These are phyloP conservation scores for Nemania diffusa DNA, from an alignment of 2,329 filamentous ascomycete genomes.

Conservation along the genomic window DNA sequence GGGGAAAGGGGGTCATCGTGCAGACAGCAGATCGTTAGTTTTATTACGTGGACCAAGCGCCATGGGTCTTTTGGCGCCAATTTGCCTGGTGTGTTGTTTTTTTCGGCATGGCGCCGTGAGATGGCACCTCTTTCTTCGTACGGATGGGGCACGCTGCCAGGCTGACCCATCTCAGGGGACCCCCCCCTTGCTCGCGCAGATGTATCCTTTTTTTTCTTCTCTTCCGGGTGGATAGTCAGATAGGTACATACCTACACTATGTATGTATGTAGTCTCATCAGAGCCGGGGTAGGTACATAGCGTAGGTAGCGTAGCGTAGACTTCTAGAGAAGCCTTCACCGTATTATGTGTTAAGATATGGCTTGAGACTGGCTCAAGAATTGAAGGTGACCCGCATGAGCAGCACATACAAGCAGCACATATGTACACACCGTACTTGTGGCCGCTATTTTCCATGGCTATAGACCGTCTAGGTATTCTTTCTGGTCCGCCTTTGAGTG, in stretches of 20 bases:
- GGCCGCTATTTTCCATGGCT: background rate
- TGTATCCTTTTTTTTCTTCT: slow-evolving; percentile 5
- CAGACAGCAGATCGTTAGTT: slow-evolving; percentile 53
- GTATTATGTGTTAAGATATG: slow-evolving; percentile 13
- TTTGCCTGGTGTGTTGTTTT: slow-evolving; percentile 40
- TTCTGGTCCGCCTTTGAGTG: background rate
- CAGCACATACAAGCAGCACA: slow-evolving; percentile 1
- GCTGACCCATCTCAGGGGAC: slow-evolving; percentile 25
- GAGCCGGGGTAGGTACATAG: slow-evolving; percentile 22
- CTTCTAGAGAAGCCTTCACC: slow-evolving; percentile 29
- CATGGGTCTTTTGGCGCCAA: slow-evolving; percentile 44
- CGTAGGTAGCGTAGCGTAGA: slow-evolving; percentile 1
- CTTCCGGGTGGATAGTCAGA: slow-evolving; percentile 3
- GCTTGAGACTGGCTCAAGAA: slow-evolving; percentile 3
- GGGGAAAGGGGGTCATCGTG: slow-evolving; percentile 51
- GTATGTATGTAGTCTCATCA: slow-evolving; percentile 23
- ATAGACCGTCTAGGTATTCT: too few species aligned
- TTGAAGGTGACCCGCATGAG: background rate
- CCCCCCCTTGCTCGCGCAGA: slow-evolving; percentile 26
- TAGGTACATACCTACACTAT: slow-evolving; percentile 6
- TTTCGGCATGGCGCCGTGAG: slow-evolving; percentile 35
- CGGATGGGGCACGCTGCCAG: slow-evolving; percentile 28
- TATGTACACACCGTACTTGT: slow-evolving; percentile 19
- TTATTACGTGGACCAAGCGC: slow-evolving; percentile 52
- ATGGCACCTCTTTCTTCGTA: slow-evolving; percentile 30